These are phyloP conservation scores for Aegilops bicornis DNA, from an alignment of 176 grass and related monocot genomes.

Conservation along the genomic window DNA sequence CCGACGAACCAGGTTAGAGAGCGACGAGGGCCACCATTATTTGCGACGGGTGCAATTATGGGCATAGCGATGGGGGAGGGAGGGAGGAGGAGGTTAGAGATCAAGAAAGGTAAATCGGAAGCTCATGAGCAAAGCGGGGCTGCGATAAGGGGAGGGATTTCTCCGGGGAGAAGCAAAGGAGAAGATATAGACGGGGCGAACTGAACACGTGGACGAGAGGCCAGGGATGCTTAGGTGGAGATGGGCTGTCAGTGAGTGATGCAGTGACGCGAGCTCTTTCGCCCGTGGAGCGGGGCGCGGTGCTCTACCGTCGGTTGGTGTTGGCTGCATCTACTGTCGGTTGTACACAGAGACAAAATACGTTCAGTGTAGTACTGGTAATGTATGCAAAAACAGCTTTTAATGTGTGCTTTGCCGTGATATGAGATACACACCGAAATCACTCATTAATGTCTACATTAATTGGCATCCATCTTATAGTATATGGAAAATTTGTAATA, in stretches of 20 bases:
- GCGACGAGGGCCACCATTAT: neutral
- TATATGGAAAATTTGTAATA: too few relatives aligned
- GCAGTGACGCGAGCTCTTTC: neutral
- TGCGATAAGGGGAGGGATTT: slow-evolving; percentile 31
- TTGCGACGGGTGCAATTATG: neutral
- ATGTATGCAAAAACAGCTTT: neutral
- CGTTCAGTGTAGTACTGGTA: neutral
- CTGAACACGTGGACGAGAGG: neutral
- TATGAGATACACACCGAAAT: too few relatives aligned
- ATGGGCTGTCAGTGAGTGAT: neutral
- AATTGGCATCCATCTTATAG: too few relatives aligned
- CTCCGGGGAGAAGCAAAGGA: neutral
- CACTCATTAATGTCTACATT: too few relatives aligned
- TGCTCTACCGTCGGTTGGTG: neutral
- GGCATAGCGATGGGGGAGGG: slow-evolving; percentile 33
- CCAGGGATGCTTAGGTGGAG: neutral
- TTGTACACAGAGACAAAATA: neutral
- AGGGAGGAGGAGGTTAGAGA: neutral
- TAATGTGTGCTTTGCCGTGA: too few relatives aligned
- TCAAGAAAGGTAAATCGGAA: neutral
- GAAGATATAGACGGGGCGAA: neutral
- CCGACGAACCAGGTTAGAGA: neutral
- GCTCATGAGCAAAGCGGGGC: slow-evolving; percentile 44
- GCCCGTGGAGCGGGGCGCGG: neutral
- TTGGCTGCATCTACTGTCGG: neutral